phyloP scores from a whole-genome alignment of 2,329 filamentous ascomycete species.

The Cordyceps farinosa region DNA sequence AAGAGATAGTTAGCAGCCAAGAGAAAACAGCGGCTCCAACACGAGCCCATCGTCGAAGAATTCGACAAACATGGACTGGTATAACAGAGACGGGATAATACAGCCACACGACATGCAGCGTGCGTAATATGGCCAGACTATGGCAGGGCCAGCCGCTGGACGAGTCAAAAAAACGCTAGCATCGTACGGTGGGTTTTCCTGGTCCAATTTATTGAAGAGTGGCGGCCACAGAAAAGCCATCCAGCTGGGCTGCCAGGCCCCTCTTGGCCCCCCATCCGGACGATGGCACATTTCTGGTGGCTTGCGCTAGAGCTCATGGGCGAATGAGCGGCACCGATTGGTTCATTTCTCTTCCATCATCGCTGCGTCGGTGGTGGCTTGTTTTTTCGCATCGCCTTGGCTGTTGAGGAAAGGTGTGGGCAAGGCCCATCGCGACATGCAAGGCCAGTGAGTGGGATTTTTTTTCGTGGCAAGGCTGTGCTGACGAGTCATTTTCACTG shows the following conservation, averaged over 20 bases:
- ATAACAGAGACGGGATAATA: not conserved
- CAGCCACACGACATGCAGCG: not conserved
- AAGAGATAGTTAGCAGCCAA: not conserved
- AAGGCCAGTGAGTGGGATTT: not conserved
- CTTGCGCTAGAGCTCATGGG: conserved; percentile 10
- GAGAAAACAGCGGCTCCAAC: not conserved
- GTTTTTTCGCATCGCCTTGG: conserved; percentile 4
- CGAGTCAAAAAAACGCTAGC: conserved; percentile 2
- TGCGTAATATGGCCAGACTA: conserved; percentile 7
- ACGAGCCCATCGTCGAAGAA: not conserved
- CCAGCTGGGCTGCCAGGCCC: not conserved
- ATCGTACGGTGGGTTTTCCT: conserved; percentile 6
- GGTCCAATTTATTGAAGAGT: not conserved
- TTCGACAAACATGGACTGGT: not conserved
- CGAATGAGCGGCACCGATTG: conserved; percentile 14
- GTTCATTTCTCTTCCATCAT: conserved; percentile 1
- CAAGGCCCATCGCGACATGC: not conserved
- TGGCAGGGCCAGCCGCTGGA: not conserved
- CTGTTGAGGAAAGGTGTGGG: too few species aligned
- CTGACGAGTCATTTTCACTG: not conserved
- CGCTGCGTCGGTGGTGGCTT: conserved; percentile 8
- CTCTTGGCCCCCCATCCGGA: not conserved
- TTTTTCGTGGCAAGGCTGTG: not conserved
- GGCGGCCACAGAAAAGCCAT: not conserved
- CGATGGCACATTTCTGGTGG: not conserved